These are phyloP conservation scores for Monotropa hypopitys DNA, from an alignment of 179 eudicot genomes.

Conservation along the genomic window DNA sequence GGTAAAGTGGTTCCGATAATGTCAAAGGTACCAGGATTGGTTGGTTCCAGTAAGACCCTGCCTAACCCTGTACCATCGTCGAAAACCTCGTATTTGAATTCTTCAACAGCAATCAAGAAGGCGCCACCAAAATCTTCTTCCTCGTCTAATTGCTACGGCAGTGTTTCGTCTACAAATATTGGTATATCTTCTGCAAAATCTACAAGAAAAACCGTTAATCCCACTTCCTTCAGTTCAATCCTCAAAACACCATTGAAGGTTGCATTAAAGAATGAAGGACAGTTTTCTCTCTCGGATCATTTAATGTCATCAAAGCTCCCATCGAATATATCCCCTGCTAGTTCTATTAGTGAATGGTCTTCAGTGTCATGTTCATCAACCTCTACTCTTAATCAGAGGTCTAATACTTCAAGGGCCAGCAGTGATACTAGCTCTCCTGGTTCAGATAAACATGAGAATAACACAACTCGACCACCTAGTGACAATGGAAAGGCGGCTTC, in stretches of 20 bases:
- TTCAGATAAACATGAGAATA: constrained; percentile 16
- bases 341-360: constrained; percentile 78
- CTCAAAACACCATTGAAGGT: constrained; percentile 35
- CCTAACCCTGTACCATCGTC: constrained; percentile 30
- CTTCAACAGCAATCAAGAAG: constrained; percentile 26
- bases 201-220: constrained; percentile 24
- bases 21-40: constrained; percentile 17
- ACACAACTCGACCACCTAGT: constrained; percentile 9
- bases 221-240: constrained; percentile 28
- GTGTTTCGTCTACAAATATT: constrained; percentile 26
- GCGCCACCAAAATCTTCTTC: constrained; percentile 29
- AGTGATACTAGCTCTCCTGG: constrained; percentile 25
- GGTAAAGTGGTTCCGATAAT: constrained; percentile 26
- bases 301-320: constrained; percentile 32
- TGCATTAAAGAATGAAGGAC: constrained; percentile 28
- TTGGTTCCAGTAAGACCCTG: constrained; percentile 26
- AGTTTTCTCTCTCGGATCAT: constrained; percentile 19
- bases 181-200: constrained; percentile 22
- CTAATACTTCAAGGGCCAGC: constrained; percentile 28
- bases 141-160: constrained; percentile 41
- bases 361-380: constrained; percentile 55
- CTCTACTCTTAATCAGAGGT: constrained; percentile 33
- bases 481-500: constrained; percentile 20
- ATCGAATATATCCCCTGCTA: constrained; percentile 57
- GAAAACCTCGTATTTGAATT: constrained; percentile 21